A percentile compares a stretch with the other conserved stretches of the same genome.
Evolutionary conservation across 495 filamentous ascomycete species (phyloP).

Genomic region (Talaromyces thailandensis): DNA sequence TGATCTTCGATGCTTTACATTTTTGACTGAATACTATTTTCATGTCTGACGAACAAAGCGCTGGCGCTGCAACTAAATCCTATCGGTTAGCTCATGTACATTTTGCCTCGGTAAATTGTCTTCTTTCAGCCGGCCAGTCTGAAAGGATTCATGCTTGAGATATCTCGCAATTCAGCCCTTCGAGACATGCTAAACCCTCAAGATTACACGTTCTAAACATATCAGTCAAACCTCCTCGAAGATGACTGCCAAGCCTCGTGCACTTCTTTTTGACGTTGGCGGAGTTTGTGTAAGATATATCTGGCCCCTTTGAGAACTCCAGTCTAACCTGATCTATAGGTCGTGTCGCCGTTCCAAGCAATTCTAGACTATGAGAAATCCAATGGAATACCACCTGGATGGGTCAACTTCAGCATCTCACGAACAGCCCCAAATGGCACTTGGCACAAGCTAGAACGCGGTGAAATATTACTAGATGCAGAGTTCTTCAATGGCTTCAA

Average conservation of each 20-base stretch:
- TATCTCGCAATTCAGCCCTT: neutral
- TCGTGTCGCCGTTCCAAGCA: slow-evolving; percentile 82
- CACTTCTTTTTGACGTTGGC: slow-evolving; percentile 90
- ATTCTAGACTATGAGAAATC: slow-evolving; percentile 81
- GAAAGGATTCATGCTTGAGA: neutral
- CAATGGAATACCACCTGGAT: slow-evolving; percentile 70
- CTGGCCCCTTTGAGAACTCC: too few relatives aligned
- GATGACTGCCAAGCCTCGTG: slow-evolving; percentile 49
- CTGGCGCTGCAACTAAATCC: neutral
- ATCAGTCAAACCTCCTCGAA: neutral
- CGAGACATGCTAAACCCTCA: neutral
- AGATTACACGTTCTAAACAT: too few relatives aligned
- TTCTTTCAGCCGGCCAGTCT: neutral
- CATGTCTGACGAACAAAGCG: neutral
- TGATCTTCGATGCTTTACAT: neutral
- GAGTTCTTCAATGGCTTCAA: slow-evolving; percentile 73
- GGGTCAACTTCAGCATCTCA: slow-evolving; percentile 85
- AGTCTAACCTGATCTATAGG: slow-evolving; percentile 36
- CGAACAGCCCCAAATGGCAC: slow-evolving; percentile 66
- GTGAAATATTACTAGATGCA: slow-evolving; percentile 61
- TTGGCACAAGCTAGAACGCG: slow-evolving; percentile 79
- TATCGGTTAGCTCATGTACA: neutral
- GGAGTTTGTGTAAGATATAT: slow-evolving; percentile 78
- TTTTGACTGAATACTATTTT: neutral
- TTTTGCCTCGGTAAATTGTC: neutral